These are phyloP conservation scores for Strobilomyces dryophilus DNA, from an alignment of 768 basidiomycete species.

Conservation along the genomic window DNA sequence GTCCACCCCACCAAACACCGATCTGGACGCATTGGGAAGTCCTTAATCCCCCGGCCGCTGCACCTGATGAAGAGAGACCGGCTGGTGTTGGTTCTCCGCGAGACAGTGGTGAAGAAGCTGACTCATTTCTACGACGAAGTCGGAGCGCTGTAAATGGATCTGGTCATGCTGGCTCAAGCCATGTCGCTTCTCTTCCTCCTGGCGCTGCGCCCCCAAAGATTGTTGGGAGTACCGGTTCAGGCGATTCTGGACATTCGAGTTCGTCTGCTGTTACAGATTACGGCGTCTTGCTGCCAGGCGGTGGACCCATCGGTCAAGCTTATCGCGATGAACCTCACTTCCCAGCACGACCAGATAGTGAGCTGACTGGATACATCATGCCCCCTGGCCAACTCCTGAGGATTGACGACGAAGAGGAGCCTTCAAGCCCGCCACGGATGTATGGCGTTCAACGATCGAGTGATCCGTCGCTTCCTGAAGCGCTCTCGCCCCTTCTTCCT, in stretches of 20 bases:
- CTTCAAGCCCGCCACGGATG: conserved; percentile 25
- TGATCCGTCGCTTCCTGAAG: conserved; percentile 24
- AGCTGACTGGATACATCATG: conserved; percentile 33
- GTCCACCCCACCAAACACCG: conserved; percentile 22
- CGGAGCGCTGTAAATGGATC: conserved; percentile 17
- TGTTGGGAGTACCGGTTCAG: conserved; percentile 39
- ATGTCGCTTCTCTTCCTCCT: conserved; percentile 27
- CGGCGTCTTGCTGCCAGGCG: conserved; percentile 29
- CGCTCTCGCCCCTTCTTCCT: conserved; percentile 34
- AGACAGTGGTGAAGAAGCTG: conserved; percentile 64
- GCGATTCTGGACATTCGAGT: conserved; percentile 36
- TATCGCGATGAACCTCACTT: conserved; percentile 23
- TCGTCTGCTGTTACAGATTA: conserved; percentile 39
- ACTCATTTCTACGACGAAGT: conserved; percentile 54
- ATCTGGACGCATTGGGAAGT: conserved; percentile 45
- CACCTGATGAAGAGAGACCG: conserved; percentile 31
- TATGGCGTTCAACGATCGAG: conserved; percentile 21
- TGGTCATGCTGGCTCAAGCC: conserved; percentile 10
- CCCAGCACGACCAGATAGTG: conserved; percentile 29
- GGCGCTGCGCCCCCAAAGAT: conserved; percentile 32
- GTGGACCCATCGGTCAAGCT: conserved; percentile 32
- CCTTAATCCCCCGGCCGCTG: conserved; percentile 28
- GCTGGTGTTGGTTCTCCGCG: conserved; percentile 68
- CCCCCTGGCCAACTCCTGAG: conserved; percentile 34
- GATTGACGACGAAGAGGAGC: conserved; percentile 33